A percentile compares a stretch with the other conserved stretches of the same genome.
These are phyloP conservation scores for Leonotis leonurus DNA, from an alignment of 257 asterid genomes.

Conservation along the genomic window DNA sequence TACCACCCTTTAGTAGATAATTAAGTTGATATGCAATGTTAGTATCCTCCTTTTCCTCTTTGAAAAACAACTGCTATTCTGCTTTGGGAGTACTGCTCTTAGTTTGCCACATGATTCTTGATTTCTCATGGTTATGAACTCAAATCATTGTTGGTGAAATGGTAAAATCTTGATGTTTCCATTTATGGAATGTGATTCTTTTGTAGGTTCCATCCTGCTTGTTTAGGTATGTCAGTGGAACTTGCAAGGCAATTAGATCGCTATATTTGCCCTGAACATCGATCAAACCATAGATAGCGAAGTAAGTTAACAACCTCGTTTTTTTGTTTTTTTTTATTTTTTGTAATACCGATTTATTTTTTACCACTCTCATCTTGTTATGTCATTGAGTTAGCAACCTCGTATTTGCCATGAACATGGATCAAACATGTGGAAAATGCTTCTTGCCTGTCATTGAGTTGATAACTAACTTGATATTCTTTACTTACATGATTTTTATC, in stretches of 20 bases:
- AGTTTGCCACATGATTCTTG: not conserved
- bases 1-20: not conserved
- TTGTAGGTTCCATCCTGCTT: slow-evolving; percentile 70
- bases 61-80: not conserved
- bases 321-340: too few species aligned
- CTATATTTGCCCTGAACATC: slow-evolving; percentile 48
- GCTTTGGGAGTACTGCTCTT: not conserved
- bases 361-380: not conserved
- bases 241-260: slow-evolving; percentile 39
- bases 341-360: too few species aligned
- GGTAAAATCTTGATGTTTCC: not conserved
- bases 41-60: not conserved
- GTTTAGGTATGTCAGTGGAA: slow-evolving; percentile 50
- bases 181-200: not conserved
- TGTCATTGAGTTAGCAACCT: too few species aligned
- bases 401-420: too few species aligned
- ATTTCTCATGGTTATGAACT: not conserved
- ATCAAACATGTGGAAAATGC: not conserved
- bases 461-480: too few species aligned
- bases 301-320: slow-evolving; percentile 22
- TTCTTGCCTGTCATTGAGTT: not conserved
- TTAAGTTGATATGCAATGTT: not conserved
- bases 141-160: not conserved
- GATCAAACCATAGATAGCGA: slow-evolving; percentile 21
- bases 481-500: not conserved